phyloP scores from a whole-genome alignment of 169 alveolate genomes.

The Neospora caninum region DNA sequence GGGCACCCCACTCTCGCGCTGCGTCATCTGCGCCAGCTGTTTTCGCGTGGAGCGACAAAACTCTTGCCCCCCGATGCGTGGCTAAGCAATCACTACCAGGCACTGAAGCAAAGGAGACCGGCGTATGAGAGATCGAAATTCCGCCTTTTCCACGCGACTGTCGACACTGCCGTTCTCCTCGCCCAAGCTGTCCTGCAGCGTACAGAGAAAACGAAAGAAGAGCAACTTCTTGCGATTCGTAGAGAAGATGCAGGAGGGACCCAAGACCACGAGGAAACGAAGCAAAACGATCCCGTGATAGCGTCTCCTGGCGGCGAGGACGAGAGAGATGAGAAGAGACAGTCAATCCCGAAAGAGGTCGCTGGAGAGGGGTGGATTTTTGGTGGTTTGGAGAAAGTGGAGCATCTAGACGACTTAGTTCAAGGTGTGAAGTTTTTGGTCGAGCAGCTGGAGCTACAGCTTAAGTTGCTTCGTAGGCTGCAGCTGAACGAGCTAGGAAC shows the following conservation, averaged over 20 bases:
- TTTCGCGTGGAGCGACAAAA: constrained; percentile 48
- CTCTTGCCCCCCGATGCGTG: constrained; percentile 64
- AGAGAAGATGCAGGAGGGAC: constrained; percentile 28
- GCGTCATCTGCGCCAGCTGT: constrained; percentile 50
- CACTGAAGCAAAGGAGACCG: constrained; percentile 46
- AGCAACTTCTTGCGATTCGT: neutral
- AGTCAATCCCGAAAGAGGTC: constrained; percentile 22
- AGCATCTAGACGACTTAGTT: constrained; percentile 51
- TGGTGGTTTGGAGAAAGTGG: constrained; percentile 59
- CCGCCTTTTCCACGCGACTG: constrained; percentile 11
- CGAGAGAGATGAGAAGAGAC: neutral
- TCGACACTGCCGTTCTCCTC: constrained; percentile 39
- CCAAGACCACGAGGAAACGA: neutral
- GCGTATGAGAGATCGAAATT: constrained; percentile 40
- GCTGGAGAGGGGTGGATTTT: constrained; percentile 61
- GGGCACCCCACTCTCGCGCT: constrained; percentile 57
- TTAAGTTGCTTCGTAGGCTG: constrained; percentile 56
- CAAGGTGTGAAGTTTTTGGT: constrained; percentile 53
- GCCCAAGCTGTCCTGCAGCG: constrained; percentile 49
- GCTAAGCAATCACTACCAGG: constrained; percentile 63
- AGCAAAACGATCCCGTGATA: neutral
- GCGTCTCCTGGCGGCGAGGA: neutral
- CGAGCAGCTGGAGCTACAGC: constrained; percentile 61
- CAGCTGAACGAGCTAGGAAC: constrained; percentile 51
- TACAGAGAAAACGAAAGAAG: constrained; percentile 30